Conservation (phyloP, 1,284 basidiomycete genomes). For the Omphalotus olearius region DNA sequence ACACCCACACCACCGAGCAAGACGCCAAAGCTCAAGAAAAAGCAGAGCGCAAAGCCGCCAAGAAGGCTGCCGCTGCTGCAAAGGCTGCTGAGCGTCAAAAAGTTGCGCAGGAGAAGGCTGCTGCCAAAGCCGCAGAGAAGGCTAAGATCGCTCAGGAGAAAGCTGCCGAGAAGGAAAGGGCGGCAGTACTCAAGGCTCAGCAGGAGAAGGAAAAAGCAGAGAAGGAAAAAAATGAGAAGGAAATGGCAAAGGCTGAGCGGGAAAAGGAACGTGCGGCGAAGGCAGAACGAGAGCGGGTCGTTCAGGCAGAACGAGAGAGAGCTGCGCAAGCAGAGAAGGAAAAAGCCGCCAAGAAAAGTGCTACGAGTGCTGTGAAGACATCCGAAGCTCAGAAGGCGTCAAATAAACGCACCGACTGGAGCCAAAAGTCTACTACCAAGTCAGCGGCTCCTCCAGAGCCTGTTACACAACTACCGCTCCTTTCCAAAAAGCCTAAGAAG, state of each 20-base stretch:
- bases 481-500: constrained; percentile 79
- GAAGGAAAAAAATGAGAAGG: constrained; percentile 35
- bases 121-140: constrained; percentile 45
- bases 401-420: constrained; percentile 14
- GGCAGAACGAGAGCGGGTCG: constrained; percentile 24
- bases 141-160: constrained; percentile 40
- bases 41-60: constrained; percentile 54
- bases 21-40: constrained; percentile 44
- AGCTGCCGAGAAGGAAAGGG: constrained; percentile 41
- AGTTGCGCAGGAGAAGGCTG: constrained; percentile 49
- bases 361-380: constrained; percentile 19
- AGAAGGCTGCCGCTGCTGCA: constrained; percentile 56
- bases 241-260: constrained; percentile 37
- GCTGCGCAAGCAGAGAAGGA: constrained; percentile 22
- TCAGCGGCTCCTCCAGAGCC: constrained; percentile 27
- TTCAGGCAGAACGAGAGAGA: constrained; percentile 26
- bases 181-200: constrained; percentile 33
- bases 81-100: constrained; percentile 55
- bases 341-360: constrained; percentile 27
- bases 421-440: constrained; percentile 20
- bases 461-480: constrained; percentile 57
- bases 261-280: constrained; percentile 30
- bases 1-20: constrained; percentile 21
- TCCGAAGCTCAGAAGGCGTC: constrained; percentile 20
- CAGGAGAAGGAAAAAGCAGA: constrained; percentile 38